Evolutionary conservation across 1,284 basidiomycete species (phyloP).

Genomic region (Microbotryomycetes sp.): DNA sequence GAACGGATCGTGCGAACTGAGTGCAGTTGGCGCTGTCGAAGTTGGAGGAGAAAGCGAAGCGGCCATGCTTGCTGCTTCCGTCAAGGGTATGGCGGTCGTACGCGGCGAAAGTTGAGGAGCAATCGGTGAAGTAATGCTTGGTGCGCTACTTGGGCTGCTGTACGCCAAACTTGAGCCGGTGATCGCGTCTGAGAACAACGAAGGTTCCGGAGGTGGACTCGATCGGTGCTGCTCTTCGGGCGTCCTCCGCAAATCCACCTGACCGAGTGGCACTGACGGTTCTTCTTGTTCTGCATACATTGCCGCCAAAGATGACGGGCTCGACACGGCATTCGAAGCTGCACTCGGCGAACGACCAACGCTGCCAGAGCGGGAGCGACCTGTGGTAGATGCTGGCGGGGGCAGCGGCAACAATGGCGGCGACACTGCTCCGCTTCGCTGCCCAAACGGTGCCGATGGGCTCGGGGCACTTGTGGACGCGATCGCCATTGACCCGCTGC

Average conservation of each 20-base stretch:
- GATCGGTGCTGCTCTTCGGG: constrained; percentile 2
- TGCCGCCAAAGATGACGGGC: constrained; percentile 11
- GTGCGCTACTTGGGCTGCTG: background rate
- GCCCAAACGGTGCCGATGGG: background rate
- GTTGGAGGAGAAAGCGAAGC: background rate
- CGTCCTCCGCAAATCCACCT: background rate
- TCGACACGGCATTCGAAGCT: background rate
- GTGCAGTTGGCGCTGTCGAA: background rate
- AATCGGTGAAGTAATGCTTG: background rate
- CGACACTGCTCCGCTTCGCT: background rate
- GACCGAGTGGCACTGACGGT: background rate
- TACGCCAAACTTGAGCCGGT: no score
- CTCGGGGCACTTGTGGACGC: background rate
- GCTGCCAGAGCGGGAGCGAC: constrained; percentile 1
- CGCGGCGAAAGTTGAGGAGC: background rate
- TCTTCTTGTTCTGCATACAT: constrained; percentile 13
- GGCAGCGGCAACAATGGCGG: constrained; percentile 7
- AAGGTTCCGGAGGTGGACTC: background rate
- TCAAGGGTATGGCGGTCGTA: background rate
- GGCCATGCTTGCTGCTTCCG: background rate
- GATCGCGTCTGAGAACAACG: background rate
- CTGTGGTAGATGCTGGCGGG: background rate
- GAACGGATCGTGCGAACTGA: background rate
- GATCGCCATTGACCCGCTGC: background rate
- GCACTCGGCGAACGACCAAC: background rate